Evolutionary conservation across 805 yeast genomes (phyloP).

Genomic region (Yarrowia hollandica): DNA sequence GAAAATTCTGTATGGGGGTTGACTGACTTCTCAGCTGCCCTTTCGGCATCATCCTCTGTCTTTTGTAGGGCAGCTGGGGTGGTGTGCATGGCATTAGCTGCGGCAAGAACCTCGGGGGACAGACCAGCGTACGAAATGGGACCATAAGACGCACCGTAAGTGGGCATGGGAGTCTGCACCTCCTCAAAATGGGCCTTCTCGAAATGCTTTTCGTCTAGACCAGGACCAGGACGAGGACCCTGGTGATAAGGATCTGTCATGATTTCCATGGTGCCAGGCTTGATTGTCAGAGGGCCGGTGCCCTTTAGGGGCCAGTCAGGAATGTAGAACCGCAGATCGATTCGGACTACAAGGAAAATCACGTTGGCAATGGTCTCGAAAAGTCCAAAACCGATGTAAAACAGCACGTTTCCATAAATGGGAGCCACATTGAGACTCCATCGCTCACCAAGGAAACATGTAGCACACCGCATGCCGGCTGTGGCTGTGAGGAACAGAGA

Average conservation of each 20-base stretch:
- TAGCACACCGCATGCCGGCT: slow-evolving; percentile 24
- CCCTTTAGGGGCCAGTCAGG: slow-evolving; percentile 57
- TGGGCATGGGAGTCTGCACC: slow-evolving; percentile 16
- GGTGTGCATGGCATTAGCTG: slow-evolving; percentile 9
- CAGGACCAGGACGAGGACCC: not conserved
- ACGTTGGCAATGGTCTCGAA: slow-evolving; percentile 60
- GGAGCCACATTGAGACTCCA: not conserved
- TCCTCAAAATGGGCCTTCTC: slow-evolving; percentile 16
- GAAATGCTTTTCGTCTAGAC: slow-evolving; percentile 3
- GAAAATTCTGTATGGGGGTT: slow-evolving; percentile 16
- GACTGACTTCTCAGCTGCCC: not conserved
- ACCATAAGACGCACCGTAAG: slow-evolving; percentile 8
- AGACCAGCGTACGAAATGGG: slow-evolving; percentile 6
- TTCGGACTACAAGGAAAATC: slow-evolving; percentile 62
- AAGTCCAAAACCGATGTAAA: slow-evolving; percentile 70
- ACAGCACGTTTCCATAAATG: slow-evolving; percentile 37
- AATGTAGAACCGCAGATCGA: slow-evolving; percentile 76
- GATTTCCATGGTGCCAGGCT: slow-evolving; percentile 54
- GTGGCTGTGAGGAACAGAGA: slow-evolving; percentile 12
- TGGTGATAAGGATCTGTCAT: not conserved
- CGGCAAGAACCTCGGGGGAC: slow-evolving; percentile 17
- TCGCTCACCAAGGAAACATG: slow-evolving; percentile 25
- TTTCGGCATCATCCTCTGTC: not conserved
- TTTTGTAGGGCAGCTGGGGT: not conserved
- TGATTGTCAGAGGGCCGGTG: slow-evolving; percentile 39